Percentiles rank a stretch among this genome's conserved stretches.
Conservation (phyloP, 2,329 filamentous ascomycete species). For the Lasiodiplodia sp. region DNA sequence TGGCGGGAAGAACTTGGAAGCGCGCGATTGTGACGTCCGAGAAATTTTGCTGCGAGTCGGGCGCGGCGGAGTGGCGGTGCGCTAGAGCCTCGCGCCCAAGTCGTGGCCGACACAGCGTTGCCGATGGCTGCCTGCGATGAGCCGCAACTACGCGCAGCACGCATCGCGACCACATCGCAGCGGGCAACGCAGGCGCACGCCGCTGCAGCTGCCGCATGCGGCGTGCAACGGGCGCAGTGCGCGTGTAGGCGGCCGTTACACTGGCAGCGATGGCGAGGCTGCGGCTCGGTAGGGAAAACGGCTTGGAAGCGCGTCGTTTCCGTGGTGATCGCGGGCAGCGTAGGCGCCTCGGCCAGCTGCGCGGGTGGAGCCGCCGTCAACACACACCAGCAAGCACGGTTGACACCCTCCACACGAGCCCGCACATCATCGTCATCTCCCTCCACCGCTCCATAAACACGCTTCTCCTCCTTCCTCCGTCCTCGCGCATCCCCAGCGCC, state of each 20-base stretch:
- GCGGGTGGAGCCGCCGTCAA: neutral
- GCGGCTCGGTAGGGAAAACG: neutral
- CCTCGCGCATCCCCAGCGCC: constrained; percentile 36
- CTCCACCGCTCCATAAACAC: constrained; percentile 33
- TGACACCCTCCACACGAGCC: constrained; percentile 31
- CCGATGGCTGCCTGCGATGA: neutral
- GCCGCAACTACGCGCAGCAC: neutral
- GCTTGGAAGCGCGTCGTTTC: constrained; percentile 32
- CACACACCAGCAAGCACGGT: constrained; percentile 18
- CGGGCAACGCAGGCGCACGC: neutral
- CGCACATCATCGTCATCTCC: constrained; percentile 35
- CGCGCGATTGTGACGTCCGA: constrained; percentile 9
- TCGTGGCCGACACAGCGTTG: neutral
- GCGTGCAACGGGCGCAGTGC: neutral
- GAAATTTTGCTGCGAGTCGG: constrained; percentile 24
- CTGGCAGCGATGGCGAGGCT: neutral
- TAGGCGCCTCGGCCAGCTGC: constrained; percentile 31
- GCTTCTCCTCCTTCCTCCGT: constrained; percentile 30
- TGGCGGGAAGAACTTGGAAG: constrained; percentile 10
- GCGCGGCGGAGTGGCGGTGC: constrained; percentile 1
- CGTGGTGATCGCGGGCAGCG: constrained; percentile 34
- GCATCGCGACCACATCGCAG: neutral
- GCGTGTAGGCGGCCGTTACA: neutral
- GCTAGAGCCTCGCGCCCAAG: neutral
- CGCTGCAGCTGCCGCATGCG: neutral